Evolutionary conservation across 352 stramenopile genomes (phyloP), one percentile per base, ranked within the genome.

Genomic region (Pythium periplocum): DNA sequence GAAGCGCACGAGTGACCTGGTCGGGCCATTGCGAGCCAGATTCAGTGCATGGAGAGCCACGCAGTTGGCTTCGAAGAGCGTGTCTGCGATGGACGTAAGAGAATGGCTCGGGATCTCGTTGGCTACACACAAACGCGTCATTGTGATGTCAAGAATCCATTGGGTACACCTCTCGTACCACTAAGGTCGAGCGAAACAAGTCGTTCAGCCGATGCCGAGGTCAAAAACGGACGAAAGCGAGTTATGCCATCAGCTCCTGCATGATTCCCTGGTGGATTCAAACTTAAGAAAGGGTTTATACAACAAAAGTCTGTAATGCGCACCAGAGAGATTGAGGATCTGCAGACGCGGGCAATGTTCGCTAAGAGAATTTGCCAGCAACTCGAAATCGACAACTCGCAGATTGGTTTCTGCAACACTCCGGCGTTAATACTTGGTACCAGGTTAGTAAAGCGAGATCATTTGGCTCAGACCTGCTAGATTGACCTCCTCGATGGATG

Each of bases 171-270:
- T 26, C 17, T 26, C 17, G 17, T 55, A 83, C 76, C 57, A 30
- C 75, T 88, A 33, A 88, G 56, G 40, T 85, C 67, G 4, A 88
- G 66, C 1, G 48, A 52, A 46, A 66, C 69, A 30, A 86, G 48
- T 6, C 43, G 51, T 39, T 41, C 31, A 1, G 71, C 68, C n/a
- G 68, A 41, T 32, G 32, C 36, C 11, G 66, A 83, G 4, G 46
- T 42, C 26, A 88, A 58, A 31, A 86, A 74, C 1, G 45, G 8
- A 6, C 65, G 72, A 17, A 85, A 78, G 37, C 64, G 68, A 4
- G 55, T 63, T 30, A 76, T 70, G 1, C 75, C 73, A 34, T 86
- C 69, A 26, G 64, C 61, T 40, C 68, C 47, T 26, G 64, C 69
- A n/a, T 40, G 40, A 39, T 88, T 88, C 32, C 51, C 78, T 88